phyloP scores from a whole-genome alignment of 805 yeast species.

The Suhomyces emberorum region DNA sequence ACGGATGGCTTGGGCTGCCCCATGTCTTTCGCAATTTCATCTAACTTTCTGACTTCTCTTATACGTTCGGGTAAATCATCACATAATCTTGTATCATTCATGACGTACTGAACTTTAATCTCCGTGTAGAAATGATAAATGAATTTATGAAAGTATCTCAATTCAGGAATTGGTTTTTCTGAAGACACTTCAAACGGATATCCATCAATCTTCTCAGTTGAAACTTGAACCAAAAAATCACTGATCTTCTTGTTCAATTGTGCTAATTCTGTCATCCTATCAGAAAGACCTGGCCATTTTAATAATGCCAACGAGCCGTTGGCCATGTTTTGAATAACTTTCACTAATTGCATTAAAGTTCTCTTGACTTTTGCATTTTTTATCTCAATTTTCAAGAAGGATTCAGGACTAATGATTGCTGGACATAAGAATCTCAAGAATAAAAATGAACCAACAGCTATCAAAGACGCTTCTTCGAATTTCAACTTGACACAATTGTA shows the following conservation, averaged over 20 bases:
- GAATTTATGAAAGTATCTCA: constrained; percentile 40
- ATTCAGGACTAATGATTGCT: constrained; percentile 84
- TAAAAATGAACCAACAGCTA: constrained; percentile 83
- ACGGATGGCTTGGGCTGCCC: constrained; percentile 61
- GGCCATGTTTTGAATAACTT: constrained; percentile 81
- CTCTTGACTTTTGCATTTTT: constrained; percentile 47
- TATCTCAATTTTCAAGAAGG: constrained; percentile 35
- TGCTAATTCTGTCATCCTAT: constrained; percentile 38
- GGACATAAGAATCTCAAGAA: constrained; percentile 83
- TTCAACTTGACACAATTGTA: constrained; percentile 53
- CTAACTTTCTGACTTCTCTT: constrained; percentile 38
- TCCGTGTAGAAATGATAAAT: constrained; percentile 31
- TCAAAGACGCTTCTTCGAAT: constrained; percentile 56
- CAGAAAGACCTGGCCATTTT: constrained; percentile 57
- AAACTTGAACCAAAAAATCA: constrained; percentile 24
- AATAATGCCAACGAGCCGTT: constrained; percentile 68
- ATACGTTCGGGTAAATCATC: constrained; percentile 20
- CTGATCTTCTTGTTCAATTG: constrained; percentile 26
- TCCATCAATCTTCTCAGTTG: constrained; percentile 12
- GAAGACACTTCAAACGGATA: constrained; percentile 9
- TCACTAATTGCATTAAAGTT: constrained; percentile 73
- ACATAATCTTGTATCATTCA: constrained; percentile 14
- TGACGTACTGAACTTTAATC: constrained; percentile 29
- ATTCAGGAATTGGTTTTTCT: constrained; percentile 31
- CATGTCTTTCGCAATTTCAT: constrained; percentile 41